Base-by-base conservation (phyloP, 2,329 filamentous ascomycete genomes). In the Scedosporium boydii region DNA sequence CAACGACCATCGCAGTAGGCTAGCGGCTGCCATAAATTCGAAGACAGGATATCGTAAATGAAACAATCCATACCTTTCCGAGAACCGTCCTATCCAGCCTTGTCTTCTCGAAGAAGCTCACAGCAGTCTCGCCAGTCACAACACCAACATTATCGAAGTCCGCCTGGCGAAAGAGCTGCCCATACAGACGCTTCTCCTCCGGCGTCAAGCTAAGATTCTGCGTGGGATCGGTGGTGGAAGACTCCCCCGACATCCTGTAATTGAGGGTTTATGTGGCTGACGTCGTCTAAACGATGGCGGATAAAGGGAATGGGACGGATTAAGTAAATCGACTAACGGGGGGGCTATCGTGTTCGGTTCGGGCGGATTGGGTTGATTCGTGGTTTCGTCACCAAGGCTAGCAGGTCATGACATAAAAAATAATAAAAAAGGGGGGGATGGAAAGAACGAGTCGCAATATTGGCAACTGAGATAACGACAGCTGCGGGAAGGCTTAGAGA, bases 81-180 rank as follows among this genome's bases (percentile, higher is more conserved):
- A 99, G 82, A 58, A 95, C 82, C 65, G 90, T 87, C 61, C 93
- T 91, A 65, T 93, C 87, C 58, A 99, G 82, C 68, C 90, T 88
- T 56, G 95, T 98, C 81, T 95, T 95, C 76, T 98, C 93, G 73
- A 99, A 99, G 80, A 99, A 98, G 74, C 92, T 91, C 74, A 99
- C 93, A 64, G 95, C 95, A 65, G 96, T 84, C 76, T 99, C 95
- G 75, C 95, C 95, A 18, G 95, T 97, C 41, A 99, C 91, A 66
- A 98, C 92, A 62, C 93, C 92, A 63, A 96, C 88, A 72, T 86
- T 89, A 69, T 97, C 95, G 64, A 88, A 89, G 76, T 99, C 95
- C 67, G 95, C 95, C 70, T 92, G 88, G 74, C 90, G 87, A 78
- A 99, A 97, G 66, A 99, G 87, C 76, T 95, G 91, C 69, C 89